Conservation (phyloP, 768 basidiomycete genomes). For the Kwoniella pini region DNA sequence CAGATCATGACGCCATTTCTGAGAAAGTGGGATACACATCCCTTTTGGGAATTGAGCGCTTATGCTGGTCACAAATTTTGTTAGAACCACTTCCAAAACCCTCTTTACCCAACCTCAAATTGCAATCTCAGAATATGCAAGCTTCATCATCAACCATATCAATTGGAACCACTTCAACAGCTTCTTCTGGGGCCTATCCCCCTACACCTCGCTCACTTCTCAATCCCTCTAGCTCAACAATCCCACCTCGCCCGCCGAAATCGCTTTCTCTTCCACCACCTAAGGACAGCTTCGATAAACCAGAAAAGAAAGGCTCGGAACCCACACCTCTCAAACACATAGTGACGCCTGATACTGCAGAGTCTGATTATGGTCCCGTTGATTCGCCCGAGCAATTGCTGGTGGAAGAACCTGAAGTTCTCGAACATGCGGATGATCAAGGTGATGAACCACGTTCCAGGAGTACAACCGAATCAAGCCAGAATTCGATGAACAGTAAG, state of each 20-base stretch:
- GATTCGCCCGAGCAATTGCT: slow-evolving; percentile 12
- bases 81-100: slow-evolving; percentile 20
- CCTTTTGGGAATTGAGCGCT: too few species aligned
- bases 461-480: background rate
- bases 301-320: slow-evolving; percentile 35
- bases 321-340: slow-evolving; percentile 41
- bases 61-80: background rate
- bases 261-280: slow-evolving; percentile 9
- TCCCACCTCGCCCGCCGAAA: slow-evolving; percentile 5
- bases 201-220: slow-evolving; percentile 12
- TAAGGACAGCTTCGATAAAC: background rate
- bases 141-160: slow-evolving; percentile 13
- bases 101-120: slow-evolving; percentile 37
- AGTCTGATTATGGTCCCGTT: background rate
- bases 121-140: slow-evolving; percentile 14
- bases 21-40: too few species aligned
- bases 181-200: slow-evolving; percentile 15
- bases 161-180: slow-evolving; percentile 19
- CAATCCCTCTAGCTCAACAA: background rate
- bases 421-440: background rate
- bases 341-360: slow-evolving; percentile 3
- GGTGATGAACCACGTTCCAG: background rate
- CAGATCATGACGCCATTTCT: too few species aligned
- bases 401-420: slow-evolving; percentile 19
- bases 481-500: background rate